A percentile compares a stretch with the other conserved stretches of the same genome.
Evolutionary conservation across 768 basidiomycete species (phyloP).

Genomic region (Lepiota venenata): DNA sequence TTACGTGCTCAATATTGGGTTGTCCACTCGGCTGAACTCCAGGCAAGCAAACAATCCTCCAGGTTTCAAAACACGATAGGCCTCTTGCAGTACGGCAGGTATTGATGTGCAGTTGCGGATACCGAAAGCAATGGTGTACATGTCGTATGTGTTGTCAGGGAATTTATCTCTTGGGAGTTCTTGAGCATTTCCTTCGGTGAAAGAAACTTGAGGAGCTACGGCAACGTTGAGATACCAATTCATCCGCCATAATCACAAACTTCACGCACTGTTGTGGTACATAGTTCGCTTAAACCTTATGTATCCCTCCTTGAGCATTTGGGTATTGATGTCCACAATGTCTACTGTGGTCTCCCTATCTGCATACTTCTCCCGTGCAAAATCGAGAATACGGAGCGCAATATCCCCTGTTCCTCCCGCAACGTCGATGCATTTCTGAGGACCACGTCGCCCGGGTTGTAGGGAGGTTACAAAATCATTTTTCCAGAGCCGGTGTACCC

Average conservation of each 20-base stretch:
- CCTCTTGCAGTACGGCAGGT: conserved; percentile 82
- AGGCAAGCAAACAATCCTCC: conserved; percentile 95
- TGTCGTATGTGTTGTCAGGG: conserved; percentile 80
- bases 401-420: conserved; percentile 99
- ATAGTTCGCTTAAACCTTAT: conserved; percentile 94
- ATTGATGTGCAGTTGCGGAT: conserved; percentile 97
- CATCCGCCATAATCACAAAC: not conserved
- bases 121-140: conserved; percentile 98
- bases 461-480: conserved; percentile 79
- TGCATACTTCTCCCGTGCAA: conserved; percentile 83
- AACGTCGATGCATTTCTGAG: conserved; percentile 85
- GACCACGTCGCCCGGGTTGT: conserved; percentile 72
- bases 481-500: conserved; percentile 97
- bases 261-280: conserved; percentile 88
- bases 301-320: conserved; percentile 93
- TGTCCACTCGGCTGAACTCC: conserved; percentile 91
- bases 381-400: conserved; percentile 88
- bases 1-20: conserved; percentile 83
- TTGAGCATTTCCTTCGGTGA: conserved; percentile 93
- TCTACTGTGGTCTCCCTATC: conserved; percentile 89
- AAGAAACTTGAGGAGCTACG: conserved; percentile 87
- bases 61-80: conserved; percentile 91
- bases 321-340: conserved; percentile 90
- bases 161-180: conserved; percentile 64
- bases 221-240: conserved; percentile 5